Evolutionary conservation across 129 eudicot species (phyloP), one percentile per base, ranked within the genome.

Genomic region (Escallonia rubra): DNA sequence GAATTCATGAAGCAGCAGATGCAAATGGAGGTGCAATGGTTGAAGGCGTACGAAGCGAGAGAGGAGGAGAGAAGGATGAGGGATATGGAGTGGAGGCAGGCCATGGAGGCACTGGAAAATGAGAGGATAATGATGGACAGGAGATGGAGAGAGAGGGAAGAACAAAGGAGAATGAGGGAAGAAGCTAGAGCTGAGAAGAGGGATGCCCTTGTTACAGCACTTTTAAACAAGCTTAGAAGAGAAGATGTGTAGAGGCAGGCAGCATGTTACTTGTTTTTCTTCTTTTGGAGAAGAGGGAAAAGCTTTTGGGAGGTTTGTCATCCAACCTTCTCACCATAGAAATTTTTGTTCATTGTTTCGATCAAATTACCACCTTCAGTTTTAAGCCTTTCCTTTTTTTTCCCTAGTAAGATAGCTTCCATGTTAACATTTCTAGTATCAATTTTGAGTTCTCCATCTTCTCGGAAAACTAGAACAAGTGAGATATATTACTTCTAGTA

Each of bases 11-110:
- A 72, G 78, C 89, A 88, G 56, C 96, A 92, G 58, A 65, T 73
- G 78, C 74, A 83, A 49, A 92, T 86, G 78, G 98, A 92, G 64
- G 74, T 43, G 74, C 79, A 78, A 43, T 92, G 96, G 98, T 61
- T 82, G 73, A 83, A 73, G 64, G 57, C 75, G 0, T 86, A 80
- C 48, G 96, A 92, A 75, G 82, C 79, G 4, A 80, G 79, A 63
- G 95, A 92, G 65, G 95, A 88, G 73, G 96, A 89, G 69, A 81
- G 98, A 69, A 74, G 82, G 59, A 57, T 55, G 44, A 84, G 61
- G 72, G 98, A 92, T 66, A 82, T 68, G 76, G 95, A 88, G 66
- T 92, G 96, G 96, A 78, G 96, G 51, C 91, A 74, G 41, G 86
- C 69, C 12, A 92, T 92, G 95, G 95, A 85, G 72, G 86, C 82